These are phyloP conservation scores for Calonectria naviculata DNA, from an alignment of 2,329 filamentous ascomycete genomes.

Conservation along the genomic window DNA sequence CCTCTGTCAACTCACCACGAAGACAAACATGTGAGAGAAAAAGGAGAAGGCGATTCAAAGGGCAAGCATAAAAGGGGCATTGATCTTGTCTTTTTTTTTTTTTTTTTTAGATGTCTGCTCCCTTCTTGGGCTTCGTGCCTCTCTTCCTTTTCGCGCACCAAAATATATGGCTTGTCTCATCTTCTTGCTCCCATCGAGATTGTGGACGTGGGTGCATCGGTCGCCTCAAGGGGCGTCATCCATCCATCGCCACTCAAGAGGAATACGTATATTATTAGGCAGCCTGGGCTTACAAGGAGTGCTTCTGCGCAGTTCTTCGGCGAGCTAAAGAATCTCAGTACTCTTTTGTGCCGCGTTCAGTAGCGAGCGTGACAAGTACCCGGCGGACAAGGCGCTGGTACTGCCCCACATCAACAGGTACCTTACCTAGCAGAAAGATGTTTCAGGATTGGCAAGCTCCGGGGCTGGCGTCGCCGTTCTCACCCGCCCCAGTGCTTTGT, in stretches of 20 bases:
- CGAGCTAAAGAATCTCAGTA: neutral
- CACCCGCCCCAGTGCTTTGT: constrained; percentile 11
- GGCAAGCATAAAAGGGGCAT: neutral
- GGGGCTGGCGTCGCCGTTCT: constrained; percentile 1
- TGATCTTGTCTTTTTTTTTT: neutral
- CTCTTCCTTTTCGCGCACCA: neutral
- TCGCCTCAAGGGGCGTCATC: neutral
- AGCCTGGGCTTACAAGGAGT: neutral
- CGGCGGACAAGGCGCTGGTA: neutral
- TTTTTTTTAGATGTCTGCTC: neutral
- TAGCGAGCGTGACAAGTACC: neutral
- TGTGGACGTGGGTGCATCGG: neutral
- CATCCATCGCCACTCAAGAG: neutral
- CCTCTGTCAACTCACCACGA: neutral
- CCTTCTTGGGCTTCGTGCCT: neutral
- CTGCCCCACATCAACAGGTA: constrained; percentile 7
- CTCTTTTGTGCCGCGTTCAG: neutral
- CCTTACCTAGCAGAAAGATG: neutral
- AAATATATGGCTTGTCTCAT: neutral
- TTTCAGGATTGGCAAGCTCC: constrained; percentile 21
- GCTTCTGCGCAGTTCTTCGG: neutral
- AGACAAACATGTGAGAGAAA: neutral
- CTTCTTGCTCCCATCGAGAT: neutral
- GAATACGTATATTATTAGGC: neutral
- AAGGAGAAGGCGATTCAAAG: neutral